Conservation (phyloP, 306 rosid species). For the Herpetospermum pedunculosum region DNA sequence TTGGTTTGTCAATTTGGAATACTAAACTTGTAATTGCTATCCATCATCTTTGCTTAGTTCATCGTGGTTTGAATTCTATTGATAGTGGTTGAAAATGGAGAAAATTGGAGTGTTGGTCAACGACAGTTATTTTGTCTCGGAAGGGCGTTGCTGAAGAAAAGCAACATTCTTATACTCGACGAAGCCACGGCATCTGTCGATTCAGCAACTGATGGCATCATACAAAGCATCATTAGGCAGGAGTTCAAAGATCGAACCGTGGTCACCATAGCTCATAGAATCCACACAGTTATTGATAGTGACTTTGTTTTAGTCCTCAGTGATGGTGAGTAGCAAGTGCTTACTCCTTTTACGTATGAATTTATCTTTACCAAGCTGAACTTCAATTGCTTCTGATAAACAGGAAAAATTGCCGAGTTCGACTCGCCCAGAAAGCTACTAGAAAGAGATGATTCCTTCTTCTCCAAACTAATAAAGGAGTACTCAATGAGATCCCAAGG, state of each 20-base stretch:
- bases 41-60: neutral
- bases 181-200: slow-evolving; percentile 80
- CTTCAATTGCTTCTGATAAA: neutral
- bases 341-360: neutral
- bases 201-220: slow-evolving; percentile 62
- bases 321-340: slow-evolving; percentile 41
- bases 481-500: slow-evolving; percentile 68
- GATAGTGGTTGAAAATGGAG: slow-evolving; percentile 62
- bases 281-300: slow-evolving; percentile 78
- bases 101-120: slow-evolving; percentile 61
- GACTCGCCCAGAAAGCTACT: slow-evolving; percentile 69
- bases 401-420: slow-evolving; percentile 81
- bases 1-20: slow-evolving; percentile 17
- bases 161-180: slow-evolving; percentile 55
- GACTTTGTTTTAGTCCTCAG: slow-evolving; percentile 84
- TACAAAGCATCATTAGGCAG: slow-evolving; percentile 57
- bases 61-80: neutral
- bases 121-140: slow-evolving; percentile 57
- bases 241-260: slow-evolving; percentile 72
- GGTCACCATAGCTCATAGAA: slow-evolving; percentile 84
- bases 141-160: slow-evolving; percentile 60
- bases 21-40: neutral
- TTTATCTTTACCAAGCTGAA: neutral
- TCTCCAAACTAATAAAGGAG: slow-evolving; percentile 70
- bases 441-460: slow-evolving; percentile 81